Evolutionary conservation across 352 stramenopile species (phyloP).

Genomic region (Pilasporangium apinafurcum): DNA sequence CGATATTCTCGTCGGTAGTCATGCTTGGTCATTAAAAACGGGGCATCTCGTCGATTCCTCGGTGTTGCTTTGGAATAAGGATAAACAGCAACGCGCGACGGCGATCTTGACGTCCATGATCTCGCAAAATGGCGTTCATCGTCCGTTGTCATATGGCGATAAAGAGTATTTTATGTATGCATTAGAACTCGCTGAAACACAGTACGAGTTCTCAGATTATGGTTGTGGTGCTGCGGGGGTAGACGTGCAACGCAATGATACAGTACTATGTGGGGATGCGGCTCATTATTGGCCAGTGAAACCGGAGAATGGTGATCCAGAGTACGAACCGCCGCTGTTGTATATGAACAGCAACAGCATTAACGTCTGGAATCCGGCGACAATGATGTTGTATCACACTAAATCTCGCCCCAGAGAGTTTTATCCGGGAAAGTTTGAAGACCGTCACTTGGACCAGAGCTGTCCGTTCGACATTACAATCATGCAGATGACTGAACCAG

Average conservation of each 20-base stretch:
- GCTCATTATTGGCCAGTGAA: conserved; percentile 51
- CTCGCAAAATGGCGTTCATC: conserved; percentile 21
- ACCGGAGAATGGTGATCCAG: not conserved
- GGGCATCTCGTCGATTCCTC: conserved; percentile 75
- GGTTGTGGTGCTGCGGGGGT: conserved; percentile 41
- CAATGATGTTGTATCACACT: conserved; percentile 39
- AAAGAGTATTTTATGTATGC: conserved; percentile 80
- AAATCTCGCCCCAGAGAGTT: conserved; percentile 37
- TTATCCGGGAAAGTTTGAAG: conserved; percentile 37
- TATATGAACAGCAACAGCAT: conserved; percentile 75
- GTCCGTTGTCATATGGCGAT: conserved; percentile 57
- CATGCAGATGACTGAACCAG: conserved; percentile 23
- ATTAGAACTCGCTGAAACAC: conserved; percentile 56
- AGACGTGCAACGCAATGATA: conserved; percentile 27
- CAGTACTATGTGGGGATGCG: conserved; percentile 41
- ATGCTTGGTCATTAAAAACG: conserved; percentile 56
- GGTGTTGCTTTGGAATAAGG: conserved; percentile 70
- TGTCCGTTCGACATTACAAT: conserved; percentile 50
- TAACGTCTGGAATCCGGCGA: conserved; percentile 26
- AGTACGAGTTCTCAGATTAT: conserved; percentile 65
- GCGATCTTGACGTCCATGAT: conserved; percentile 55
- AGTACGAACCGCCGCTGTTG: conserved; percentile 13
- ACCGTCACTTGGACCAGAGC: conserved; percentile 32
- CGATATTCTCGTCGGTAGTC: conserved; percentile 40
- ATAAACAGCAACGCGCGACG: conserved; percentile 52